phyloP scores from a whole-genome alignment of 2,329 filamentous ascomycete genomes.

The Colletotrichum theobromicola region DNA sequence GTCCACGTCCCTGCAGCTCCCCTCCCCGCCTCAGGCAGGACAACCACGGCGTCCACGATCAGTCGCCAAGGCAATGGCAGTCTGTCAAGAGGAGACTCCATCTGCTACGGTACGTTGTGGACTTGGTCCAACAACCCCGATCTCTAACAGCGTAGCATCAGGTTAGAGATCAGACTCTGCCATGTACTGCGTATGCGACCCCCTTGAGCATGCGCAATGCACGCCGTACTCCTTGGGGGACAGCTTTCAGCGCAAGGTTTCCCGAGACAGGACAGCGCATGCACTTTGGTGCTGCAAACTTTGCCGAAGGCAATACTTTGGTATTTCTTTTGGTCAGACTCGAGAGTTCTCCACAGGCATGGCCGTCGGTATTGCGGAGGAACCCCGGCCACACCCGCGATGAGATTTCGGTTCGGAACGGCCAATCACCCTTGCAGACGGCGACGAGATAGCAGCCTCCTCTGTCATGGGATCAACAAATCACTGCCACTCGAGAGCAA shows the following conservation, averaged over 20 bases:
- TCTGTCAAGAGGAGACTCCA: background rate
- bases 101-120: background rate
- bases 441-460: background rate
- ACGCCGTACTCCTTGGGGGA: background rate
- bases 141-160: background rate
- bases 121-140: background rate
- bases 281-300: background rate
- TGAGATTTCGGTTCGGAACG: background rate
- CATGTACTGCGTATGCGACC: background rate
- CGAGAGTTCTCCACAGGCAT: background rate
- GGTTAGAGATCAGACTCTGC: background rate
- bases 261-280: background rate
- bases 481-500: background rate
- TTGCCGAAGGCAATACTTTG: background rate
- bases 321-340: background rate
- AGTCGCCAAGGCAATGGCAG: background rate
- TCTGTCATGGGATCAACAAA: background rate
- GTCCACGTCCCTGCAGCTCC: background rate
- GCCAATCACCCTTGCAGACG: background rate
- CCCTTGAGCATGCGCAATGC: background rate
- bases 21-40: background rate
- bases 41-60: background rate
- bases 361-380: background rate
- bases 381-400: background rate
- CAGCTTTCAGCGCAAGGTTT: background rate